Base-by-base conservation (phyloP, 1,139 yeast species). In the Saccharomyces pastorianus region DNA sequence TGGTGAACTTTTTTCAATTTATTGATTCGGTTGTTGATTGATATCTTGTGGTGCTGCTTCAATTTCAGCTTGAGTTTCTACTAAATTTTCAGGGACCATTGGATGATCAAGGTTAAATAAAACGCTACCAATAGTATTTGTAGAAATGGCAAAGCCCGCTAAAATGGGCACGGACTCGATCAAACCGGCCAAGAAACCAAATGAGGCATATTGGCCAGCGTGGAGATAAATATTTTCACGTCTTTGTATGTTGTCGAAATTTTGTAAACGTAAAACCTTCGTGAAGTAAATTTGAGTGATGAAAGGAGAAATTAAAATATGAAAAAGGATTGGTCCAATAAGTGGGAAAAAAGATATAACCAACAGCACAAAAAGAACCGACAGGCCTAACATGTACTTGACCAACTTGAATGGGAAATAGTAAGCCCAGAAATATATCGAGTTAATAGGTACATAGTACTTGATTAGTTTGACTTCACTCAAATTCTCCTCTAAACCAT, bases 41-140 rank as follows among this genome's bases (percentile, higher is more conserved):
- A n/a, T 38, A 23, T 20, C 25, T 4, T 38, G 44, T 11, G 44
- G 44, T 38, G 17, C 13, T 38, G 13, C 17, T 38, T 8, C 26
- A 52, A 14, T 20, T 25, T 27, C 27, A 27, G 27, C 14, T n/a
- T 26, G 27, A 26, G 28, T 46, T 42, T 28, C 20, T 6, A 34
- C 26, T 17, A 38, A 14, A 7, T 46, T 28, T 20, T 20, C 25
- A 11, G 13, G 11, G 28, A 42, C 13, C 20, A 44, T 41, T 17
- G 28, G 46, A 28, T 58, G 50, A 42, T 59, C 61, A 23, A 60
- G 55, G 1, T 61, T 64, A 64, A 66, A 63, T 31, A 67, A 51
- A n/a, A 69, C 64, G 5, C 61, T 61, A 38, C 67, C 69, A 13
- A 64, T 59, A 6, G 60, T 58, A 53, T 67, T 67, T 11, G 69